These are phyloP conservation scores for Mycena haematopus DNA, from an alignment of 768 basidiomycete genomes.

Conservation along the genomic window DNA sequence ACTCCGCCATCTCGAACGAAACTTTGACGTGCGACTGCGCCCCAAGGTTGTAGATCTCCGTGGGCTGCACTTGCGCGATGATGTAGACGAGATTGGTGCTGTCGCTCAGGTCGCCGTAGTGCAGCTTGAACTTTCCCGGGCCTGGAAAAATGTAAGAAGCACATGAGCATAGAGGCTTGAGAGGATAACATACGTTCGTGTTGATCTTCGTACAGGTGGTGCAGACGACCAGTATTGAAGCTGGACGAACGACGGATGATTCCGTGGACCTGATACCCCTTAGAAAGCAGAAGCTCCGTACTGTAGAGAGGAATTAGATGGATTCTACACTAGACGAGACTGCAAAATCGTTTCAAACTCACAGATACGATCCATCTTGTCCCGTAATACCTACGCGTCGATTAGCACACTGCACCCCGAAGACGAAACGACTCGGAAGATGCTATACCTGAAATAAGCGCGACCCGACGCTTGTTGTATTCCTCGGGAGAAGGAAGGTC, in stretches of 20 bases:
- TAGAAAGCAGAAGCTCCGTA: constrained; percentile 81
- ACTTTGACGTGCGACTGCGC: constrained; percentile 99
- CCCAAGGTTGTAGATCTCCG: constrained; percentile 97
- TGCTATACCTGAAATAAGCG: constrained; percentile 82
- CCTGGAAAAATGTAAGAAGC: constrained; percentile 43
- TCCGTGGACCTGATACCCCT: constrained; percentile 93
- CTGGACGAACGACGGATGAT: constrained; percentile 97
- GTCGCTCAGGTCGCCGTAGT: constrained; percentile 94
- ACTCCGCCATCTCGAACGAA: constrained; percentile 99
- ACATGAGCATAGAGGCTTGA: not conserved
- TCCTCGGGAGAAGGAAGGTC: constrained; percentile 77
- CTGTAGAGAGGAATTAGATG: constrained; percentile 44
- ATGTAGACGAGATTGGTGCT: constrained; percentile 97
- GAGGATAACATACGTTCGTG: constrained; percentile 74
- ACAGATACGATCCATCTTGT: constrained; percentile 96
- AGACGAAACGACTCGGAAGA: not conserved
- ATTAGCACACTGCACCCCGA: constrained; percentile 22
- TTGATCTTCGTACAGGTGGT: constrained; percentile 92
- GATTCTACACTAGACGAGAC: constrained; percentile 11
- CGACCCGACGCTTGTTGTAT: constrained; percentile 90
- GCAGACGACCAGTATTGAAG: constrained; percentile 96
- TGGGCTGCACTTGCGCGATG: constrained; percentile 92
- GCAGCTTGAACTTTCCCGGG: constrained; percentile 80
- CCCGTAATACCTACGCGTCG: constrained; percentile 81
- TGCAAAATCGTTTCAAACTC: constrained; percentile 38